Conservation (phyloP, 306 rosid species). For the Erythrophleum fordii region DNA sequence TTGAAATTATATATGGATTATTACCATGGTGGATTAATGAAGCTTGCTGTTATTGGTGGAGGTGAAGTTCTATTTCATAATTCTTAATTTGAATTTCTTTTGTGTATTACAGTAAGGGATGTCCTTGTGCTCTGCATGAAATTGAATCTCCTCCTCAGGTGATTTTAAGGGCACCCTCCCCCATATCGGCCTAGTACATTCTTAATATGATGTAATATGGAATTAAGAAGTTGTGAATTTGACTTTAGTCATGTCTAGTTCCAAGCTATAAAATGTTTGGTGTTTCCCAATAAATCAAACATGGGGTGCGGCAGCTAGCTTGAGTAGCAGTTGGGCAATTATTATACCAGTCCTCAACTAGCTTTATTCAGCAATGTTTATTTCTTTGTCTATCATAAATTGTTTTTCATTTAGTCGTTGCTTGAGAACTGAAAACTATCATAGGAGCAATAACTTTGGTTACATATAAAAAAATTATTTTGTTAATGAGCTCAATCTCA, state of each 20-base stretch:
- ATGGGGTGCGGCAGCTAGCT: background rate
- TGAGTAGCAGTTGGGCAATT: background rate
- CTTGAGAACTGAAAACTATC: too few relatives aligned
- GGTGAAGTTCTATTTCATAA: conserved; percentile 55
- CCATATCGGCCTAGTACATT: background rate
- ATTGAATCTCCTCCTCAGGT: too few relatives aligned
- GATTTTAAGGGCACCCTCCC: too few relatives aligned
- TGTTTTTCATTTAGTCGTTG: too few relatives aligned
- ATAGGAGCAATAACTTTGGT: too few relatives aligned
- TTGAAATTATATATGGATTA: conserved; percentile 66
- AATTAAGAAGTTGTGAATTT: conserved; percentile 16
- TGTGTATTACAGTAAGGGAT: background rate
- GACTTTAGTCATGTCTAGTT: conserved; percentile 29
- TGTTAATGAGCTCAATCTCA: too few relatives aligned
- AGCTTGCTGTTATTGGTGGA: conserved; percentile 97
- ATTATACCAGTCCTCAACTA: background rate
- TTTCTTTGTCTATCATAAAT: too few relatives aligned
- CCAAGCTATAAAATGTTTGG: conserved; percentile 25
- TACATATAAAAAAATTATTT: too few relatives aligned
- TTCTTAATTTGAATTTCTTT: conserved; percentile 5
- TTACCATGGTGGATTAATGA: conserved; percentile 99
- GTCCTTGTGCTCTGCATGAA: background rate
- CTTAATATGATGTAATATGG: conserved; percentile 13
- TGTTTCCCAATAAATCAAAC: conserved; percentile 19
- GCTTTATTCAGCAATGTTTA: background rate